Evolutionary conservation across 2,329 filamentous ascomycete species (phyloP).

Genomic region (Beauveria scarabaeidicola): DNA sequence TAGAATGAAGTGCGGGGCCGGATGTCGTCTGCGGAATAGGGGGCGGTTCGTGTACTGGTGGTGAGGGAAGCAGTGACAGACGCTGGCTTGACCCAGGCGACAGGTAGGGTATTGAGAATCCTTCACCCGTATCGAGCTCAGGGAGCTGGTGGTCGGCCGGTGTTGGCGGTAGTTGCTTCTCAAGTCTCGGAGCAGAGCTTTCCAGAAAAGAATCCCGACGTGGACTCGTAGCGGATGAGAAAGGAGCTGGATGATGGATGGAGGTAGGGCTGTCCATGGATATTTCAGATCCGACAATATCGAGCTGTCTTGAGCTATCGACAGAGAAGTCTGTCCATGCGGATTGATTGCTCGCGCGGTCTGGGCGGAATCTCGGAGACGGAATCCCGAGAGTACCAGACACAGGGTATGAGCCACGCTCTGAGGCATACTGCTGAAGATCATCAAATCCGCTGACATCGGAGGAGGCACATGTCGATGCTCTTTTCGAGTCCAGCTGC

Average conservation of each 20-base stretch:
- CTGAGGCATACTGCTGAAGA: conserved; percentile 18
- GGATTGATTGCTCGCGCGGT: conserved; percentile 46
- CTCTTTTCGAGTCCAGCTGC: conserved; percentile 25
- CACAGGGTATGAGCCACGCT: conserved; percentile 24
- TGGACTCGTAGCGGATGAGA: background rate
- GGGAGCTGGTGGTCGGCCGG: conserved; percentile 33
- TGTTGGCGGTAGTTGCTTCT: conserved; percentile 19
- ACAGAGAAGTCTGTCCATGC: conserved; percentile 55
- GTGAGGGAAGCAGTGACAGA: conserved; percentile 28
- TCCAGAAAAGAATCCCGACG: background rate
- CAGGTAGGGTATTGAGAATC: conserved; percentile 42
- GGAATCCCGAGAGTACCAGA: conserved; percentile 40
- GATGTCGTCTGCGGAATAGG: conserved; percentile 35
- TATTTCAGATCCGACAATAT: conserved; percentile 7
- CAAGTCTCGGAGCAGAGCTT: conserved; percentile 13
- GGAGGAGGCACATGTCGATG: conserved; percentile 33
- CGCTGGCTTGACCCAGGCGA: conserved; percentile 24
- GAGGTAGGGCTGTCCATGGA: conserved; percentile 1
- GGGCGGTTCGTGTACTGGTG: conserved; percentile 44
- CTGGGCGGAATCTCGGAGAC: conserved; percentile 30
- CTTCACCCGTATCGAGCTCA: conserved; percentile 42
- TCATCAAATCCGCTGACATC: conserved; percentile 24
- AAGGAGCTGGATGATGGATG: background rate
- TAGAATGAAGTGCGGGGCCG: conserved; percentile 28
- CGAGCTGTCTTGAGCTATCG: conserved; percentile 36